Evolutionary conservation across 768 basidiomycete genomes (phyloP), one percentile per base, ranked within the genome.

Genomic region (Suillus occidentalis): DNA sequence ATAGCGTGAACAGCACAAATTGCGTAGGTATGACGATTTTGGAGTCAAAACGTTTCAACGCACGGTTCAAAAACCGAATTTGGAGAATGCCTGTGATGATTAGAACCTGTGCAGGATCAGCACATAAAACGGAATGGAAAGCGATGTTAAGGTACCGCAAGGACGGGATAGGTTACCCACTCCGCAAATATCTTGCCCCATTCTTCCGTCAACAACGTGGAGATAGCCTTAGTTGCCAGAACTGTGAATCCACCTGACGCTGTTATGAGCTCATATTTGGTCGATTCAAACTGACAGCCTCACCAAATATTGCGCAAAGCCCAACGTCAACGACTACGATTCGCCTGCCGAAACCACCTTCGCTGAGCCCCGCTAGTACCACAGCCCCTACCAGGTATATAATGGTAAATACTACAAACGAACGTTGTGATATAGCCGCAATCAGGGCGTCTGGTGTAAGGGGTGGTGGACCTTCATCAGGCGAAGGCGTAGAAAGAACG

Each of bases 11-110:
- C 63, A 95, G 83, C 37, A 97, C 94, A 74, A 97, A 99, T 81
- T 98, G 96, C 16, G 89, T 89, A 6, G 96, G 97, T 67, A 99
- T 94, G 31, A 98, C 96, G 61, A 89, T 91, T 80, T 97, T 97
- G 76, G 92, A 89, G 72, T 97, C 94, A 75, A 98, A 99, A 25
- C 89, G 86, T 88, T 94, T 96, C 55, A 98, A 76, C 8, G 96
- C 95, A 64, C 93, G 82, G 70, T 94, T 94, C 60, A 93, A 82
- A 72, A 94, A 94, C 68, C 84, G 83, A 66, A 95, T 89, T 78
- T 95, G 93, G n/a, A 91, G 88, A 57, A 94, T 73, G 3, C 92
- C 94, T 22, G 92, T 94, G 18, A 82, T 72, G 28, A 86, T 61
- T 36, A 94, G 84, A n/a, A 90, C 83, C 90, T 92, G 59, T 10